Percentiles rank a stretch among this genome's conserved stretches.
phyloP scores from a whole-genome alignment of 1,284 basidiomycete genomes.

The Wolfiporia cocos region DNA sequence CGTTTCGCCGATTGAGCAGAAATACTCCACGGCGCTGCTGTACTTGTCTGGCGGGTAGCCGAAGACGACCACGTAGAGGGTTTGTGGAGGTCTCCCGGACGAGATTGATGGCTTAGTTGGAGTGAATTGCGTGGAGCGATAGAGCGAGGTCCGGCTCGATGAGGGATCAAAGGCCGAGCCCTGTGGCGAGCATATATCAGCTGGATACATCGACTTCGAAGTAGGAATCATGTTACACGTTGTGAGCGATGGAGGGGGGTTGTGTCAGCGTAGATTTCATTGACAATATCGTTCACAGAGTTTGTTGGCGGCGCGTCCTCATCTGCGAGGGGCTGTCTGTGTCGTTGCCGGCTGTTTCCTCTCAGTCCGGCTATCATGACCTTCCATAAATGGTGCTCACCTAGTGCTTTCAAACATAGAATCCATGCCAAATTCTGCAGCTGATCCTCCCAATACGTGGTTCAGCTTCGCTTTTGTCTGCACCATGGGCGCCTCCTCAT shows the following conservation, averaged over 20 bases:
- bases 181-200: conserved; percentile 13
- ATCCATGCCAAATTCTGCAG: conserved; percentile 68
- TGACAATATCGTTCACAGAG: conserved; percentile 67
- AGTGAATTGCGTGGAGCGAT: conserved; percentile 22
- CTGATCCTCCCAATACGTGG: conserved; percentile 52
- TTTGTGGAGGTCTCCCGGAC: conserved; percentile 23
- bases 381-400: no score
- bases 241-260: conserved; percentile 34
- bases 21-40: conserved; percentile 61
- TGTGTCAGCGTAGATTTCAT: conserved; percentile 41
- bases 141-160: conserved; percentile 18
- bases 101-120: conserved; percentile 23
- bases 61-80: conserved; percentile 62
- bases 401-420: conserved; percentile 74
- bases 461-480: conserved; percentile 75
- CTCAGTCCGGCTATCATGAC: no score
- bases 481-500: conserved; percentile 63
- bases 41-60: conserved; percentile 74
- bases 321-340: conserved; percentile 55
- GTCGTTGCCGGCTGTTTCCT: conserved; percentile 31
- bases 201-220: neutral
- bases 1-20: conserved; percentile 58
- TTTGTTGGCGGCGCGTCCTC: conserved; percentile 69
- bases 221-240: conserved; percentile 33
- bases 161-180: conserved; percentile 28